Conservation (phyloP, 1,139 yeast species). For the Kurtzmaniella quercitrusa region DNA sequence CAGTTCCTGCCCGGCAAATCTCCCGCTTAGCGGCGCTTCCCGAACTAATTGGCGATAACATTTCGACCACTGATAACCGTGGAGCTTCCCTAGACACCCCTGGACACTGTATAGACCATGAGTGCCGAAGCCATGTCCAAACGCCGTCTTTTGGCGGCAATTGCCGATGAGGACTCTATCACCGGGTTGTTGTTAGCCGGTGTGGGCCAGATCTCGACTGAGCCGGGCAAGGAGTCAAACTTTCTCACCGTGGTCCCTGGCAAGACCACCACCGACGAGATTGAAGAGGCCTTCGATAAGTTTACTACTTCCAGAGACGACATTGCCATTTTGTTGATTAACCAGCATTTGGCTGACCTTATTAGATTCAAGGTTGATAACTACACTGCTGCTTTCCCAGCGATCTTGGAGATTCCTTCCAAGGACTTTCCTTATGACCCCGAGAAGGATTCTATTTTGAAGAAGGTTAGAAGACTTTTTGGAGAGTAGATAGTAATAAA, state of each 20-base stretch:
- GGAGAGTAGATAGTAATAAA: constrained; percentile 56
- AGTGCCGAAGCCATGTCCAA: constrained; percentile 49
- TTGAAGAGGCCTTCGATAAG: constrained; percentile 69
- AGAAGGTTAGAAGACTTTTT: constrained; percentile 89
- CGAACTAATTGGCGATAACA: neutral
- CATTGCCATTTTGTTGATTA: constrained; percentile 86
- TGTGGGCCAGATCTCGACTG: constrained; percentile 77
- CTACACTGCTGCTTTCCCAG: constrained; percentile 91
- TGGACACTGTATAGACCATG: constrained; percentile 12
- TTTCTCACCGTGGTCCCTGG: constrained; percentile 75
- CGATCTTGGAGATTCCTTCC: constrained; percentile 93
- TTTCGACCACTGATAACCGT: too few species aligned
- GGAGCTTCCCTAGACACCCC: neutral
- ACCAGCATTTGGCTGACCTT: constrained; percentile 91
- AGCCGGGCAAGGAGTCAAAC: constrained; percentile 69
- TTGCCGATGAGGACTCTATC: constrained; percentile 96
- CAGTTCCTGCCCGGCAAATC: too few species aligned
- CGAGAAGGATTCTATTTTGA: constrained; percentile 91
- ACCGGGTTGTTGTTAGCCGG: constrained; percentile 97
- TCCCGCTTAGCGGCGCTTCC: too few species aligned
- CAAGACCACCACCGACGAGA: constrained; percentile 71
- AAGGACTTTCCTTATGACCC: constrained; percentile 99
- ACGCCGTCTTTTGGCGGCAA: constrained; percentile 81
- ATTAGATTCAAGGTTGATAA: constrained; percentile 80
- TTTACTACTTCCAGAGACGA: constrained; percentile 79